phyloP scores from a whole-genome alignment of 495 filamentous ascomycete genomes.

The Barbatosphaeria neglecta region DNA sequence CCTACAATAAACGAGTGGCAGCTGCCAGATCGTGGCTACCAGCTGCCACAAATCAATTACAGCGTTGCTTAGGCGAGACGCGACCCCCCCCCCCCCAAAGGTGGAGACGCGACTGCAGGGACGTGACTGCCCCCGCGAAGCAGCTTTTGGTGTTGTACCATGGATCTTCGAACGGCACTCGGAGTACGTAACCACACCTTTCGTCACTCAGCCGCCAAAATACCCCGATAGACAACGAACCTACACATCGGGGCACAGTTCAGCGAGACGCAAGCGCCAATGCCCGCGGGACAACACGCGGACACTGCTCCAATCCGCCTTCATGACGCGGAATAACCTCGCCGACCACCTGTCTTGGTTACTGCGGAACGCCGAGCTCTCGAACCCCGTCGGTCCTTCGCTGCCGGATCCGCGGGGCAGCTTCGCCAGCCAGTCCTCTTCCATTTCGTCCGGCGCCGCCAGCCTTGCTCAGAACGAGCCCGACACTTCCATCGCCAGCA shows the following conservation, averaged over 20 bases:
- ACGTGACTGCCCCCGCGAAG: too few relatives aligned
- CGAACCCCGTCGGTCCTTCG: constrained; percentile 16
- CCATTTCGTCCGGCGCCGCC: not conserved
- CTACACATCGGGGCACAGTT: constrained; percentile 6
- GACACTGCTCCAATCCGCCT: constrained; percentile 23
- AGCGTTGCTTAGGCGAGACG: too few relatives aligned
- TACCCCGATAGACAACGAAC: not conserved
- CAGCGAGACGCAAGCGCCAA: constrained; percentile 6
- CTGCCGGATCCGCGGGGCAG: constrained; percentile 16
- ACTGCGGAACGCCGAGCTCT: constrained; percentile 27
- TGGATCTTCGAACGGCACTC: too few relatives aligned
- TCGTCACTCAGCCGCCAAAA: constrained; percentile 1
- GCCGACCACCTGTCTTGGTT: constrained; percentile 49
- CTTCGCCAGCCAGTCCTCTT: constrained; percentile 4
- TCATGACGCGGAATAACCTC: constrained; percentile 59
- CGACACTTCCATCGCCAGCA: too few relatives aligned
- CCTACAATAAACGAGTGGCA: too few relatives aligned
- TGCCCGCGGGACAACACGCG: constrained; percentile 17
- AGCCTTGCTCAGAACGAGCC: not conserved
- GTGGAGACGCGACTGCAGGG: too few relatives aligned
- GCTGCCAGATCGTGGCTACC: too few relatives aligned
- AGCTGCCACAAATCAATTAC: too few relatives aligned
- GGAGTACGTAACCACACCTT: too few relatives aligned
- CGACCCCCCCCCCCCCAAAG: too few relatives aligned
- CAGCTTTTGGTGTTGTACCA: too few relatives aligned